phyloP scores from a whole-genome alignment of 306 rosid genomes.

The Medicago arabica region DNA sequence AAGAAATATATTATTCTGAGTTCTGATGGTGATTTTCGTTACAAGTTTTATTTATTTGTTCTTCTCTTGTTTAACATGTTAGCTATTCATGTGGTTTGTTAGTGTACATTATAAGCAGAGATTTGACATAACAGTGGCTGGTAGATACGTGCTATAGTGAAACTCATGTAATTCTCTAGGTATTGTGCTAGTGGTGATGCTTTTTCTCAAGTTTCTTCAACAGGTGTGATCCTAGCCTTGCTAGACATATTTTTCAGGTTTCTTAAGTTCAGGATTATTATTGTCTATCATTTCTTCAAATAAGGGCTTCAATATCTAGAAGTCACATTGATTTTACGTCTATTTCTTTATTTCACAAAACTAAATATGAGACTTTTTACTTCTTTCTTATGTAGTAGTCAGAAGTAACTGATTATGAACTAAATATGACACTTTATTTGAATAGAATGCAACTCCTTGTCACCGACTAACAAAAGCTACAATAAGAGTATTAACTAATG shows the following conservation, averaged over 20 bases:
- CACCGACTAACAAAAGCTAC: too few species aligned
- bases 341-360: neutral
- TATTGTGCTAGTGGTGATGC: neutral
- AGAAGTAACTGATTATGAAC: neutral
- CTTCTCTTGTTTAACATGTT: slow-evolving; percentile 30
- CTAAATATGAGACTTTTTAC: neutral
- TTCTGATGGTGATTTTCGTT: slow-evolving; percentile 35
- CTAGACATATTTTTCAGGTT: neutral
- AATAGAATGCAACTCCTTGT: too few species aligned
- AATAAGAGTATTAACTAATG: too few species aligned
- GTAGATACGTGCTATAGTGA: slow-evolving; percentile 29
- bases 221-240: neutral
- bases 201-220: neutral
- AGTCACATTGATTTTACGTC: too few species aligned
- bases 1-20: slow-evolving; percentile 19
- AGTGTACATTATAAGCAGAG: slow-evolving; percentile 38
- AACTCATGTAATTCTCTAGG: neutral
- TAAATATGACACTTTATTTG: neutral
- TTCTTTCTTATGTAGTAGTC: neutral
- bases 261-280: neutral
- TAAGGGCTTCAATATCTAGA: too few species aligned
- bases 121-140: slow-evolving; percentile 40
- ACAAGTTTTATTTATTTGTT: slow-evolving; percentile 22
- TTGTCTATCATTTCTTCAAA: too few species aligned
- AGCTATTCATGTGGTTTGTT: slow-evolving; percentile 42